Percentiles rank a stretch among this genome's conserved stretches.
Evolutionary conservation across 768 basidiomycete genomes (phyloP).

Genomic region (Suillus weaverae): DNA sequence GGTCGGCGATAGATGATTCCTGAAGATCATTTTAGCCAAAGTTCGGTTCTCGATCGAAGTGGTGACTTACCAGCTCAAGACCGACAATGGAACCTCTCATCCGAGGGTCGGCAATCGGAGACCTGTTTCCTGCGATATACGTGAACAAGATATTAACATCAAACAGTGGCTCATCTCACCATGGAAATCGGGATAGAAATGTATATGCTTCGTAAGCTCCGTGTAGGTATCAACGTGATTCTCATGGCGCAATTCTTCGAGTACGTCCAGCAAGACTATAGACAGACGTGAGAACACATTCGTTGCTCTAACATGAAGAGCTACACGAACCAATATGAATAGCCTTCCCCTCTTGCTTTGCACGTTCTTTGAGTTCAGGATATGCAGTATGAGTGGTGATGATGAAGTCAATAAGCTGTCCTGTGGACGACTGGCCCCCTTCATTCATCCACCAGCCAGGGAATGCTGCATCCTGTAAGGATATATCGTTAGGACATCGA

Average conservation of each 20-base stretch:
- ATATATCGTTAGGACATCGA: constrained; percentile 10
- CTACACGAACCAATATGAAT: constrained; percentile 51
- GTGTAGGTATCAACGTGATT: constrained; percentile 61
- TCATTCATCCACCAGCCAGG: constrained; percentile 99
- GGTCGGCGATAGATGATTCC: constrained; percentile 75
- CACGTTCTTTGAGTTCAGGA: constrained; percentile 60
- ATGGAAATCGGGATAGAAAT: constrained; percentile 95
- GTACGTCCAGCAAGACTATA: constrained; percentile 69
- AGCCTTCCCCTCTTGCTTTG: constrained; percentile 57
- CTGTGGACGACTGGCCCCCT: constrained; percentile 97
- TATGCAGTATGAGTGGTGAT: constrained; percentile 91
- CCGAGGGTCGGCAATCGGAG: constrained; percentile 89
- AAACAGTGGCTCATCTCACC: constrained; percentile 43
- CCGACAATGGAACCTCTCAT: constrained; percentile 96
- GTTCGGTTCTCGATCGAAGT: background rate
- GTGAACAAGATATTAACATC: background rate
- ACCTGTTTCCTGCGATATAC: constrained; percentile 75
- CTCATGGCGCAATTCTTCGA: constrained; percentile 66
- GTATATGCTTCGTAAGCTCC: constrained; percentile 86
- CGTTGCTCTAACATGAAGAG: background rate
- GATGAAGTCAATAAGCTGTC: constrained; percentile 92
- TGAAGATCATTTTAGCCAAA: constrained; percentile 23
- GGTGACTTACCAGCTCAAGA: constrained; percentile 62
- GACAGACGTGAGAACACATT: background rate
- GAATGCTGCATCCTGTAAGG: constrained; percentile 75